Evolutionary conservation across 352 stramenopile genomes (phyloP).

Genomic region (Phytophthora litchii): DNA sequence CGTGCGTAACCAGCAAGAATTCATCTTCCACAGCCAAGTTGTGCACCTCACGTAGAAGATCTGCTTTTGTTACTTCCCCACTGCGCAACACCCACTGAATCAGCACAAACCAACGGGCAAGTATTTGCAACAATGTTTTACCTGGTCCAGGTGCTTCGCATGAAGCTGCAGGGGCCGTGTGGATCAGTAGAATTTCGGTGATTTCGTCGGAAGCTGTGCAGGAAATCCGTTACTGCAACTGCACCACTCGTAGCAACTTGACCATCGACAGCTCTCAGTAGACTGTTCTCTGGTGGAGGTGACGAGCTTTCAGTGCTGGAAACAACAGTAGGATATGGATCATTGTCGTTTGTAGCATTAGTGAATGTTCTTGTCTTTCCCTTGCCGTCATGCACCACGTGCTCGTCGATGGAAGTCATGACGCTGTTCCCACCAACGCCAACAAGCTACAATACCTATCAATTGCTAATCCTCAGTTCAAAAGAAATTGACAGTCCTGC

Average conservation of each 20-base stretch:
- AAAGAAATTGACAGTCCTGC: too few species aligned
- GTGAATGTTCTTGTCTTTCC: constrained; percentile 10
- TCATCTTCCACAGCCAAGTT: constrained; percentile 21
- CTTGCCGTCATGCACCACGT: constrained; percentile 27
- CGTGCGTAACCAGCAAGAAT: constrained; percentile 21
- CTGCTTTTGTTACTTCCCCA: constrained; percentile 15
- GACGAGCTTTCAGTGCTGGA: constrained; percentile 1
- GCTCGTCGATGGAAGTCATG: constrained; percentile 19
- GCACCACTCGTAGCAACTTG: not conserved
- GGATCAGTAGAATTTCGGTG: constrained; percentile 27
- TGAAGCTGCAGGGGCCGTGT: constrained; percentile 30
- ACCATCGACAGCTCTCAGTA: constrained; percentile 4
- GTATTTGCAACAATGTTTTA: not conserved
- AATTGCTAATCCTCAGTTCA: too few species aligned
- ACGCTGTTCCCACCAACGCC: not conserved
- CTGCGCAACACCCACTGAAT: not conserved
- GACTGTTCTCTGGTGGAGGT: constrained; percentile 3
- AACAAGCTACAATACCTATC: not conserved
- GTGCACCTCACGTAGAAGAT: constrained; percentile 23
- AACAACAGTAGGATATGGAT: not conserved
- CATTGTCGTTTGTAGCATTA: constrained; percentile 3
- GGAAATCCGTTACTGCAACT: constrained; percentile 1
- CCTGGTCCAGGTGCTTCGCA: constrained; percentile 19
- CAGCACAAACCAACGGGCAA: not conserved
- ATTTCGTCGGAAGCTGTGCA: constrained; percentile 9